Conservation (phyloP, 306 rosid genomes). For the Fagus crenata region DNA sequence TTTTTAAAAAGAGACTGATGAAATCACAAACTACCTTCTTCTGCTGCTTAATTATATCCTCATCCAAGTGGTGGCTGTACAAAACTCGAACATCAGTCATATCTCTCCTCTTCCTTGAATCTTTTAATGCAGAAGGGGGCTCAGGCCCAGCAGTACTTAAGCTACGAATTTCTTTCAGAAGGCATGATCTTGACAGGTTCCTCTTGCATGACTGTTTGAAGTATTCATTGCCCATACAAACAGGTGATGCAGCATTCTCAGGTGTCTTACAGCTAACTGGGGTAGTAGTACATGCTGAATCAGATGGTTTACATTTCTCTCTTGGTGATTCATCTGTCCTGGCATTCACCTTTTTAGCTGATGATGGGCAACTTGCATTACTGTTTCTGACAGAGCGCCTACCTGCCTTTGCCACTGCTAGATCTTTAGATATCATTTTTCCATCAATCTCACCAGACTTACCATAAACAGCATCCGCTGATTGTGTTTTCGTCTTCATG, state of each 20-base stretch:
- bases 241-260: conserved; percentile 60
- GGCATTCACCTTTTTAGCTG: conserved; percentile 27
- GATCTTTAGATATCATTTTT: conserved; percentile 20
- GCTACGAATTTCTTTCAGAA: conserved; percentile 63
- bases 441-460: conserved; percentile 23
- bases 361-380: conserved; percentile 22
- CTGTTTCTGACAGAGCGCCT: conserved; percentile 21
- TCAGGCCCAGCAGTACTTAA: conserved; percentile 47
- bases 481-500: conserved; percentile 29
- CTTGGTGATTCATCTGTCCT: conserved; percentile 40
- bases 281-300: conserved; percentile 43
- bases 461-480: conserved; percentile 26
- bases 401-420: neutral
- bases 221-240: conserved; percentile 83
- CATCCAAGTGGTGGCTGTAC: conserved; percentile 81
- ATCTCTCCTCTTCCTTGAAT: conserved; percentile 84
- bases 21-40: conserved; percentile 64
- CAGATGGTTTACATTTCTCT: conserved; percentile 48
- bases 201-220: conserved; percentile 54
- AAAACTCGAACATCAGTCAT: conserved; percentile 66
- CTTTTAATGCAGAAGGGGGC: conserved; percentile 53
- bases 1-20: conserved; percentile 3
- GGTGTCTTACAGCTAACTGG: conserved; percentile 61
- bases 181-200: conserved; percentile 39
- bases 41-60: conserved; percentile 72